Percentiles rank a stretch among this genome's conserved stretches.
Evolutionary conservation across 352 stramenopile species (phyloP).

Genomic region (Saprolegnia diclina): DNA sequence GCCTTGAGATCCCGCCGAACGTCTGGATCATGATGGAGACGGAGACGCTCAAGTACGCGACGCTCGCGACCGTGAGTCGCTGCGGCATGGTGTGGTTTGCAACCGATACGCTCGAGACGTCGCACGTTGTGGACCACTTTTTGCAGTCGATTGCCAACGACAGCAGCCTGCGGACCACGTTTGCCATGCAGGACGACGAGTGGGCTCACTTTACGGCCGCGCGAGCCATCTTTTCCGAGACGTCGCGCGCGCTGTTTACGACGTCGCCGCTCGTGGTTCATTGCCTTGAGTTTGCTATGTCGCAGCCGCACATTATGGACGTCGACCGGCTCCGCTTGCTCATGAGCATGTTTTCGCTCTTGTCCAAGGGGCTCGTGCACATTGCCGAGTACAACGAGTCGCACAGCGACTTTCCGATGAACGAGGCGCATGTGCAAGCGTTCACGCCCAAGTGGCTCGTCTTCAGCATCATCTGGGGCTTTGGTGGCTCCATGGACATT

Average conservation of each 20-base stretch:
- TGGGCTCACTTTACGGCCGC: constrained; percentile 39
- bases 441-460: constrained; percentile 97
- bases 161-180: constrained; percentile 52
- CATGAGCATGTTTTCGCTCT: constrained; percentile 95
- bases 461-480: constrained; percentile 98
- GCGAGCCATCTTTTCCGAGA: constrained; percentile 58
- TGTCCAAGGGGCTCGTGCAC: constrained; percentile 90
- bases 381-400: constrained; percentile 99
- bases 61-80: constrained; percentile 98
- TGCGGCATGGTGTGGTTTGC: constrained; percentile 99
- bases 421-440: constrained; percentile 91
- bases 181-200: constrained; percentile 67
- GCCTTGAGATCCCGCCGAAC: constrained; percentile 96
- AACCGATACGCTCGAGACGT: constrained; percentile 91
- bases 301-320: constrained; percentile 94
- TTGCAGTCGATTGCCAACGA: constrained; percentile 66
- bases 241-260: neutral
- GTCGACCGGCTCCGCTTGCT: constrained; percentile 91
- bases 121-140: constrained; percentile 88
- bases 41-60: constrained; percentile 97
- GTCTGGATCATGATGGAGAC: constrained; percentile 99
- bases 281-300: constrained; percentile 90
- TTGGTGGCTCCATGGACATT: constrained; percentile 95
- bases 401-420: constrained; percentile 97
- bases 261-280: constrained; percentile 84